These are phyloP conservation scores for Brassica rapa DNA, from an alignment of 345 rosid genomes.

Conservation along the genomic window DNA sequence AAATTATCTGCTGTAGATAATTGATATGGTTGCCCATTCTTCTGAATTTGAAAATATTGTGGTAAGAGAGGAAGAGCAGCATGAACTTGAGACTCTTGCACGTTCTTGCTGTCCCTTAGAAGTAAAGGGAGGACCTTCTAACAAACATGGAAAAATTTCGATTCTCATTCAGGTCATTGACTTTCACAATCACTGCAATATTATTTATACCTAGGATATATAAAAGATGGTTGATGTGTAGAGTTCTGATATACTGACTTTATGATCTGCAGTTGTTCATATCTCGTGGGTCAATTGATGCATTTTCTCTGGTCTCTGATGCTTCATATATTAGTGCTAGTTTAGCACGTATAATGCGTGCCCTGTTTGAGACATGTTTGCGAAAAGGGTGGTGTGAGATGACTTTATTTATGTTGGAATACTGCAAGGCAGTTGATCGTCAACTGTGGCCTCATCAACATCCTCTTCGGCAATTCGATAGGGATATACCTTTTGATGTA, in stretches of 20 bases:
- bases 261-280: conserved; percentile 76
- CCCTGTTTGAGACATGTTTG: conserved; percentile 91
- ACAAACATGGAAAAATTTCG: conserved; percentile 94
- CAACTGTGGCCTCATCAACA: conserved; percentile 97
- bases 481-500: conserved; percentile 81
- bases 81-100: conserved; percentile 80
- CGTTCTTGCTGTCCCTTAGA: conserved; percentile 85
- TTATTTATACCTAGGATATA: conserved; percentile 26
- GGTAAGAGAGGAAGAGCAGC: conserved; percentile 97
- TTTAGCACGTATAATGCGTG: conserved; percentile 96
- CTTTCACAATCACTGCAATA: conserved; percentile 21
- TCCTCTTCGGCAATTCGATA: conserved; percentile 92
- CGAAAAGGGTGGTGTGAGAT: conserved; percentile 93
- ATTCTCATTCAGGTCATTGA: conserved; percentile 85
- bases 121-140: conserved; percentile 87
- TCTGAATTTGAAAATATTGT: conserved; percentile 96
- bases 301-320: conserved; percentile 90
- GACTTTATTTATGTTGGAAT: conserved; percentile 87
- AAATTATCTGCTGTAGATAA: conserved; percentile 55
- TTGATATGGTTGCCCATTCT: conserved; percentile 95
- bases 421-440: conserved; percentile 98
- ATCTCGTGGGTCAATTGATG: conserved; percentile 91
- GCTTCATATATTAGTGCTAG: conserved; percentile 98
- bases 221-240: conserved; percentile 15
- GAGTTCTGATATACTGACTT: conserved; percentile 35